phyloP scores from a whole-genome alignment of 768 basidiomycete species.

The Lanmaoa pseudosensibilis region DNA sequence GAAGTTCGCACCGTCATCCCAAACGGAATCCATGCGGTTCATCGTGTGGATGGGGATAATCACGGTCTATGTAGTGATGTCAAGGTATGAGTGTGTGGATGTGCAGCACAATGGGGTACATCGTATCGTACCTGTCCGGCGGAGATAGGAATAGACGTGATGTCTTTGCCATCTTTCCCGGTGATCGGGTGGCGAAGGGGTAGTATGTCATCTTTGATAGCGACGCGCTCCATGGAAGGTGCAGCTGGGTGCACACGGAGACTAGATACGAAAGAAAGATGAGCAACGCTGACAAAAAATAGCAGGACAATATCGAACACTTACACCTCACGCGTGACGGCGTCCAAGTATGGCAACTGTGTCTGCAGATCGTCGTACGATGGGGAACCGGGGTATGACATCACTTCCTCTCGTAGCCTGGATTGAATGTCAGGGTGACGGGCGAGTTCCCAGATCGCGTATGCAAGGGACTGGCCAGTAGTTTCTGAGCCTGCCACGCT shows the following conservation, averaged over 20 bases:
- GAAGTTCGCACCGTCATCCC: background rate
- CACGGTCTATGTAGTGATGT: background rate
- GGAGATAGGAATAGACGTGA: constrained; percentile 2
- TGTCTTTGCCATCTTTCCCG: background rate
- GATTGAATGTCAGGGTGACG: constrained; percentile 2
- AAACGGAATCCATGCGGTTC: constrained; percentile 3
- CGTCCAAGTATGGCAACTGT: constrained; percentile 6
- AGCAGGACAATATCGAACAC: background rate
- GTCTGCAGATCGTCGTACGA: constrained; percentile 8
- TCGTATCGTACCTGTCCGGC: constrained; percentile 3
- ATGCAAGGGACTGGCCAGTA: constrained; percentile 5
- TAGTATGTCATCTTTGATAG: background rate
- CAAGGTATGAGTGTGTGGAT: background rate
- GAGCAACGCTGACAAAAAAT: background rate
- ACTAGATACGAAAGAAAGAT: background rate
- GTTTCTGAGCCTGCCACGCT: constrained; percentile 9
- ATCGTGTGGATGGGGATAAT: constrained; percentile 2
- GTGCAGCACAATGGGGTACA: background rate
- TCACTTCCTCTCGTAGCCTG: constrained; percentile 1
- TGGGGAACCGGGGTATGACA: background rate
- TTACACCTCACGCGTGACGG: constrained; percentile 6
- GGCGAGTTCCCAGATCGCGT: constrained; percentile 8
- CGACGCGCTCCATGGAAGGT: constrained; percentile 2
- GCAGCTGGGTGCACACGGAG: constrained; percentile 2
- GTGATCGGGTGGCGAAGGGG: constrained; percentile 7